Base-by-base conservation (phyloP, 495 filamentous ascomycete species). In the Xylaria venustula region DNA sequence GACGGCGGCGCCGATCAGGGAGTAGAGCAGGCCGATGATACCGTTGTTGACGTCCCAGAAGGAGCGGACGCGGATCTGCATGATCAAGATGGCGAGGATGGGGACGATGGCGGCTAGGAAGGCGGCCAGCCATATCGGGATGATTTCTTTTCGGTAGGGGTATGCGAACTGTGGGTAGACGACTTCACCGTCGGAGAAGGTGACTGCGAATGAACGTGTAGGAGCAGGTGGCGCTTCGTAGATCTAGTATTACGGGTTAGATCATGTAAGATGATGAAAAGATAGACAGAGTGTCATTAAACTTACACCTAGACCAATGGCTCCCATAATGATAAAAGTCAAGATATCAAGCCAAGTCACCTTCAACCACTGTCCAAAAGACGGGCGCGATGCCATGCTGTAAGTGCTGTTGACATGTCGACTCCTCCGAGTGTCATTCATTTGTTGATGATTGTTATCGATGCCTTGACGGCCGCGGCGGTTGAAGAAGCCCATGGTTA, bases 41-140 rank as follows among this genome's bases (percentile, higher is more conserved):
- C 79, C 86, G 60, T 87, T 87, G 71, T 87, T 88, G 50, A 79
- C 69, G 58, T 89, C 87, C 85, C 85, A 88, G 75, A 88, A 88
- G 36, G 79, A 83, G 44, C 84, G 81, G 34, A 86, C 76, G 9
- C 85, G 79, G 58, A 88, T 79, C 66, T 88, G 85, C 69, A 81
- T 76, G 44, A 82, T 64, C 8, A 82, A 72, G 68, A 88, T 81
- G 62, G 87, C 68, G 41, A 76, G 58, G 71, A 87, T 80, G 15
- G 87, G 86, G 51, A 86, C 67, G 1, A 87, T 58, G 22, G 78
- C 64, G 6, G 77, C 76, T 5, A 89, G 69, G 34, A 88, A 68
- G 4, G 83, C 86, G 7, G 85, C 81, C 0, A 75, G 68, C 70
- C 80, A 81, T 64, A 87, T 88, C 22, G 87, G 84, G 9, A 90